phyloP scores from a whole-genome alignment of 208 protist genomes.

The Crithidia thermophila region DNA sequence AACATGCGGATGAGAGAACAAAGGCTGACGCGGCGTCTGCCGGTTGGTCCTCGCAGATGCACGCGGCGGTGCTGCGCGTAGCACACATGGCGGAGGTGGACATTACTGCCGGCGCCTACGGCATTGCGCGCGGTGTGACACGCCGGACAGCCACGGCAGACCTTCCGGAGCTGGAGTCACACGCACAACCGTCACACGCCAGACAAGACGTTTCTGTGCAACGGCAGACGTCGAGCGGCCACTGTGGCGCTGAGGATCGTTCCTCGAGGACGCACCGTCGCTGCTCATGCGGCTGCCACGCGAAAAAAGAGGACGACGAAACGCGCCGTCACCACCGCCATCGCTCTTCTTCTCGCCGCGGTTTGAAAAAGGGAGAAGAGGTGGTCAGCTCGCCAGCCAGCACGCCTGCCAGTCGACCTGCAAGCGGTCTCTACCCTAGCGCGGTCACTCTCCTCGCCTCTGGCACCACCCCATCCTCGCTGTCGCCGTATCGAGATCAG shows the following conservation, averaged over 20 bases:
- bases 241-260: neutral
- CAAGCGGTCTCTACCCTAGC: slow-evolving; percentile 4
- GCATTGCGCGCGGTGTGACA: slow-evolving; percentile 6
- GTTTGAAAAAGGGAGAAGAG: neutral
- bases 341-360: neutral
- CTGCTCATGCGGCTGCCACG: neutral
- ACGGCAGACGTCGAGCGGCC: neutral
- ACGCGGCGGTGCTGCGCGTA: slow-evolving; percentile 34
- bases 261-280: neutral
- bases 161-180: slow-evolving; percentile 14
- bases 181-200: too few relatives aligned
- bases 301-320: neutral
- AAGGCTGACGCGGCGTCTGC: neutral
- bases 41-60: slow-evolving; percentile 19
- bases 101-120: slow-evolving; percentile 49
- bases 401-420: neutral
- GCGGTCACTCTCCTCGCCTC: slow-evolving; percentile 11
- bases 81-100: slow-evolving; percentile 57
- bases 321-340: too few relatives aligned
- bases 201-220: too few relatives aligned
- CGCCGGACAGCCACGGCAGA: slow-evolving; percentile 18
- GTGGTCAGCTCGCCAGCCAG: neutral
- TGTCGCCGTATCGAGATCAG: slow-evolving; percentile 42
- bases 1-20: too few relatives aligned
- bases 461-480: neutral